Evolutionary conservation across 2,329 filamentous ascomycete genomes (phyloP).

Genomic region (Biscogniauxia marginata): DNA sequence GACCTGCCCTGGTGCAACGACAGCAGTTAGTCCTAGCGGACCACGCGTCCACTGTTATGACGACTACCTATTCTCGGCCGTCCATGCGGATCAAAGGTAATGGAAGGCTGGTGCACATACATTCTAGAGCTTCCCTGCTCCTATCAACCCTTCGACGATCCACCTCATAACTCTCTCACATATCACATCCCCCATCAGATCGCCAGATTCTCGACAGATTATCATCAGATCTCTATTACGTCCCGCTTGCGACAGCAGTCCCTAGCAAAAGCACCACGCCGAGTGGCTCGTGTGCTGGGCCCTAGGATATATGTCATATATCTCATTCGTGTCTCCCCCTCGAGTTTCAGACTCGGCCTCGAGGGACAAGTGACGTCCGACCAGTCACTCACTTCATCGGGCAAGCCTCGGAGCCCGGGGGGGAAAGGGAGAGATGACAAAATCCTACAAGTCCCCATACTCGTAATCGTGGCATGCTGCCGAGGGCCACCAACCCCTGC

Average conservation of each 20-base stretch:
- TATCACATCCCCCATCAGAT: background rate
- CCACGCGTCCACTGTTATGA: background rate
- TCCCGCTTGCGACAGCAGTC: background rate
- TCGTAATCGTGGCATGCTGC: background rate
- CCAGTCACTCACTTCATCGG: no score
- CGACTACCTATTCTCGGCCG: background rate
- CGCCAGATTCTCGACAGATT: background rate
- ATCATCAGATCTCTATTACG: background rate
- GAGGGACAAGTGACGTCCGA: background rate
- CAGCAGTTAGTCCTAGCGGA: background rate
- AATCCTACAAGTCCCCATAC: background rate
- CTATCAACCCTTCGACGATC: background rate
- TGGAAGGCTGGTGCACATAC: background rate
- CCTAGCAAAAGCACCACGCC: background rate
- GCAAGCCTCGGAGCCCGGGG: background rate
- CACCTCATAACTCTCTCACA: background rate
- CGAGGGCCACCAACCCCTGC: background rate
- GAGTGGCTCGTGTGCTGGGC: background rate
- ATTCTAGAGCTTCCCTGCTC: background rate
- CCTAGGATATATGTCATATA: background rate
- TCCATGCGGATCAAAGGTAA: background rate
- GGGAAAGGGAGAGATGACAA: background rate
- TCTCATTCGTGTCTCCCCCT: background rate
- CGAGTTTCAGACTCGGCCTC: background rate
- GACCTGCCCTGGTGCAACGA: no score